Evolutionary conservation across 2,329 filamentous ascomycete species (phyloP), one percentile per base, ranked within the genome.

Genomic region (Sclerotinia minor): DNA sequence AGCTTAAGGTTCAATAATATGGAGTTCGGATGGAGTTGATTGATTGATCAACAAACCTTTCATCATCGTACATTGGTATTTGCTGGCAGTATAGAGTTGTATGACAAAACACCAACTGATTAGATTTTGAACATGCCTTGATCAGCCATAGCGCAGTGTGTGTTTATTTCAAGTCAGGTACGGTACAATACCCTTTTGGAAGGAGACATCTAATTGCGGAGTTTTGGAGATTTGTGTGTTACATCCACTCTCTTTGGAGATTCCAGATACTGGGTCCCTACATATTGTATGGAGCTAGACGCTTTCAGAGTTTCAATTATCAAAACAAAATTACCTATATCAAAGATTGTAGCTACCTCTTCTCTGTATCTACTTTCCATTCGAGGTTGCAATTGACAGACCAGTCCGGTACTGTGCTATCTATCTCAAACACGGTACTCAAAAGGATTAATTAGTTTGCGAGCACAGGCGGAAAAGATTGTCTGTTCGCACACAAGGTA

Each of bases 371-470:
- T 60, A 47, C 26, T 35, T 24, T 49, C 29, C 21, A n/a, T 35
- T 61, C 44, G 15, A 60, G 58, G 21, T 49, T 61, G 29, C 44
- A 61, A 61, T 45, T 38, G 53, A 17, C 6, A 55, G 58, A 49
- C 35, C 58, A 29, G 21, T 61, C 58, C 58, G 29, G 58, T 49
- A 61, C 29, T 61, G 44, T 61, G n/a, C 44, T 24, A 61, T 61
- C 45, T 24, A 61, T 61, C 59, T 50, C 59, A 61, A 61, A 61
- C 59, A 60, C 58, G 58, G 58, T 49, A 60, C 58, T 60, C 47
- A 60, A 35, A 41, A 57, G 15, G 21, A 55, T 32, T 32, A 32
- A 32, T 47, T 49, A 60, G 44, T 60, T 60, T 60, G 21, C 26
- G 47, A 29, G 59, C 29, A 61, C 29, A n/a, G 29, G 29, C 32